Evolutionary conservation across 495 filamentous ascomycete genomes (phyloP), one percentile per base, ranked within the genome.

Genomic region (Cercophora newfieldiana): DNA sequence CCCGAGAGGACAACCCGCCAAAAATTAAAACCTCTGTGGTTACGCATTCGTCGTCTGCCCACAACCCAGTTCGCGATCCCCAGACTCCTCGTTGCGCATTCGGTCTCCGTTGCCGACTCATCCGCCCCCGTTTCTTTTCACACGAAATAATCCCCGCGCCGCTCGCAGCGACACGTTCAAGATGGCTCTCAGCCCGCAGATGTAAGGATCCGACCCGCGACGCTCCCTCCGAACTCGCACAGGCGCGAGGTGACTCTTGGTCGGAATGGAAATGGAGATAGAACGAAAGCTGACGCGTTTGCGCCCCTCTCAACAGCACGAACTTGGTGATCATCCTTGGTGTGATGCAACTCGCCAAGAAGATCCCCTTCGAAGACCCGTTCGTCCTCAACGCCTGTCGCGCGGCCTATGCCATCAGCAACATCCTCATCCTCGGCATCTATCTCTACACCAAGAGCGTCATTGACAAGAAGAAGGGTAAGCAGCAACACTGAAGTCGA

Each of bases 321-420:
- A 97, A 97, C 83, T 83, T 97, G 78, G 83, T 91, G 78, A 91
- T 97, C 86, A 94, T 97, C 79, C 87, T 97, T 69, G 91, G 91
- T 72, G 93, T 97, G 89, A 97, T 98, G 93, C 95, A 98, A 82
- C 86, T 93, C 63, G 89, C 95, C 65, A 99, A 99, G 86, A 91
- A 89, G 82, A 88, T 99, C 60, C 92, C 93, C 53, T 96, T 98
- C 76, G 96, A 99, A 14, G 89, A 99, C 71, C 93, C 94, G 14
- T 84, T 87, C 61, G 91, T 95, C 28, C 87, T 99, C 67, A 90
- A 92, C 71, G 78, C 85, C 48, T 90, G 97, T 68, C 95, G 95
- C 75, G 90, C 80, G 30, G 75, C 90, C 70, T 99, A 99, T 78
- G 74, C 94, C 56, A 73, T 91, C 71, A 96, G 93, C 75, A 98